Conservation (phyloP, 345 rosid species). For the Hibiscus syriacus region DNA sequence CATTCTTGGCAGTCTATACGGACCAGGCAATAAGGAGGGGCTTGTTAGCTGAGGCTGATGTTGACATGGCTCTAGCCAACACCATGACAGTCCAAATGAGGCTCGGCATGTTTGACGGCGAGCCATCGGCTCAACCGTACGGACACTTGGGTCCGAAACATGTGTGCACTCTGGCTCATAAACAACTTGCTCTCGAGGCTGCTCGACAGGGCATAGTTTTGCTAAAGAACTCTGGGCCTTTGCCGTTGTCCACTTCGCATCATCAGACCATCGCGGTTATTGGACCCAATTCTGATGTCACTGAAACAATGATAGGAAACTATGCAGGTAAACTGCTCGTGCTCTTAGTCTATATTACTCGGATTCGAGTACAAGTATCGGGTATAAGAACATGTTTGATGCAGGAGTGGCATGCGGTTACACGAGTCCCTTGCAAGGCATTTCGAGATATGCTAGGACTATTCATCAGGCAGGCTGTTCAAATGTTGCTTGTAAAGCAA, state of each 20-base stretch:
- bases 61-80: constrained; percentile 68
- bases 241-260: constrained; percentile 53
- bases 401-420: constrained; percentile 68
- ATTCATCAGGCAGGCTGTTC: constrained; percentile 59
- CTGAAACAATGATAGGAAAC: constrained; percentile 91
- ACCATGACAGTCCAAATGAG: constrained; percentile 88
- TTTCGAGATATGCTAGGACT: constrained; percentile 49
- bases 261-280: constrained; percentile 70
- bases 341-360: neutral
- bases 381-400: too few species aligned
- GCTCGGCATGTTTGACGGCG: constrained; percentile 88
- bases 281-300: constrained; percentile 89
- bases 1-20: constrained; percentile 62
- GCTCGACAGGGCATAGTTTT: constrained; percentile 86
- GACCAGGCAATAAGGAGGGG: constrained; percentile 56
- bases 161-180: constrained; percentile 66
- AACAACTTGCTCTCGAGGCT: constrained; percentile 68
- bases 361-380: neutral
- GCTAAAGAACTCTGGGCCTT: constrained; percentile 46
- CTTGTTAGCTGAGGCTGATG: constrained; percentile 36
- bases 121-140: constrained; percentile 57
- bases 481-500: constrained; percentile 42
- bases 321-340: constrained; percentile 53
- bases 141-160: constrained; percentile 75
- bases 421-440: constrained; percentile 65